phyloP scores from a whole-genome alignment of 805 yeast species.

The Myxozyma geophila region DNA sequence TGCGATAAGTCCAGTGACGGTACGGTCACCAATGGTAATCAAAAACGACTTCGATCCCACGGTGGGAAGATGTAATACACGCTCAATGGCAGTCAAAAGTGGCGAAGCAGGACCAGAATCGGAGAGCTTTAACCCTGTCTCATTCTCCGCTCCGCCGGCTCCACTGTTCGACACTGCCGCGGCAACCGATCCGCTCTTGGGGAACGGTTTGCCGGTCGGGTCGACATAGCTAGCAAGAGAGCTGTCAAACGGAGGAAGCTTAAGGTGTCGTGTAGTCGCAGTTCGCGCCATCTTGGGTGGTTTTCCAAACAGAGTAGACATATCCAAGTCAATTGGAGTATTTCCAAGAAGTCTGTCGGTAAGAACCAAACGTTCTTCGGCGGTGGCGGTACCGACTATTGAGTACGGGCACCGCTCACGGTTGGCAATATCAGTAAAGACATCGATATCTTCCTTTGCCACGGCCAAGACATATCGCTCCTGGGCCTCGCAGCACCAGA shows the following conservation, averaged over 20 bases:
- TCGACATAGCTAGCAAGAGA: conserved; percentile 43
- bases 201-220: conserved; percentile 15
- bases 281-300: conserved; percentile 92
- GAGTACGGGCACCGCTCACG: conserved; percentile 97
- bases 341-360: conserved; percentile 76
- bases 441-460: conserved; percentile 70
- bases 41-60: conserved; percentile 95
- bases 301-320: conserved; percentile 93
- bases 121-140: conserved; percentile 10
- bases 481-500: conserved; percentile 99
- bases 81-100: conserved; percentile 60
- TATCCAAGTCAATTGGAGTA: conserved; percentile 92
- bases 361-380: conserved; percentile 78
- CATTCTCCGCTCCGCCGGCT: conserved; percentile 13
- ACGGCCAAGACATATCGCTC: conserved; percentile 97
- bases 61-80: conserved; percentile 87
- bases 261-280: conserved; percentile 65
- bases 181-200: neutral
- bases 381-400: conserved; percentile 92
- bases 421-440: conserved; percentile 78
- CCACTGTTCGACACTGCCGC: conserved; percentile 1
- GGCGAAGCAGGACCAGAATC: conserved; percentile 29
- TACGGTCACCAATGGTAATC: conserved; percentile 97
- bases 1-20: conserved; percentile 95
- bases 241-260: conserved; percentile 44